Base-by-base conservation (phyloP, 2,329 filamentous ascomycete genomes). In the Fusarium pseudonygamai region DNA sequence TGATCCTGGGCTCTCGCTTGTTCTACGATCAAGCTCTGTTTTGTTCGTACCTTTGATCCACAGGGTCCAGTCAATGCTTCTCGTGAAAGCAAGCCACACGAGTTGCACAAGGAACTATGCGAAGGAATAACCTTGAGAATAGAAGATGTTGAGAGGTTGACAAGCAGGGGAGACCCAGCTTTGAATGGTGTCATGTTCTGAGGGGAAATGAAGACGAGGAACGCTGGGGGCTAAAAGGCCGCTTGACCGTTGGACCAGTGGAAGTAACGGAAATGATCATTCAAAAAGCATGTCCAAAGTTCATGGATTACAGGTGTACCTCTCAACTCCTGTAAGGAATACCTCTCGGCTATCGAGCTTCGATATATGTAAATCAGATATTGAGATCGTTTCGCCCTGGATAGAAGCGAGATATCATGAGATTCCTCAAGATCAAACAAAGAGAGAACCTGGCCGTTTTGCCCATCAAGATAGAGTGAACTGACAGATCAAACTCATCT, bases 121-220 rank as follows among this genome's bases (percentile, higher is more conserved):
- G 56, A 57, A 67, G 63, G 61, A 42, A 67, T 47, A 53, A 36
- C 26, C 43, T 20, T 42, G 36, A n/a, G 55, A 64, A 30, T 32
- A 49, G 34, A 60, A 55, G 67, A 58, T 53, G 40, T 50, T 53
- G 28, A 42, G 26, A 46, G 62, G 40, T 55, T 69, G 67, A 76
- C 71, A 78, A 53, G 69, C 76, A 77, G 76, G 76, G 76, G 69
- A 77, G 52, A 66, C 76, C 76, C 43, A 71, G 74, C 55, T 64
- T 71, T 65, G 46, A 56, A 64, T 37, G 18, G 55, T 30, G 18
- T 58, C 59, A 53, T 52, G 62, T 37, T 57, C 40, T 47, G 30
- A 62, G 39, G 50, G 50, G 60, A 66, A 59, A 53, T 39, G 55
- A 67, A 40, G 10, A 45, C 39, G n/a, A 63, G n/a, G 32, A 55